Percentiles rank a stretch among this genome's conserved stretches.
Evolutionary conservation across 2,329 filamentous ascomycete species (phyloP).

Genomic region (Cercospora sojina): DNA sequence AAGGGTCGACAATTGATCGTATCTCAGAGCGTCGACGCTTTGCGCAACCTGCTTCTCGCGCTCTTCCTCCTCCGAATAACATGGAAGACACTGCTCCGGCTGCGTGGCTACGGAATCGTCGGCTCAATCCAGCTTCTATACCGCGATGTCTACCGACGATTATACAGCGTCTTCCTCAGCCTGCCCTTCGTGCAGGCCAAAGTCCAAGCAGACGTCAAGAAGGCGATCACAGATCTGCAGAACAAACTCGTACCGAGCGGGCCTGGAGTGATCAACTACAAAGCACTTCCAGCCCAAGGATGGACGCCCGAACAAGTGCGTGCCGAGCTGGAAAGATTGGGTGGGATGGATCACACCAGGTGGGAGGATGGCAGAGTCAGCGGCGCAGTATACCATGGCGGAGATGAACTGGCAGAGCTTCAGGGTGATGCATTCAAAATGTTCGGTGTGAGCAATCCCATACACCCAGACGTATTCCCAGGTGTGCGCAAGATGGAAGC

Average conservation of each 20-base stretch:
- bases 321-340: conserved; percentile 74
- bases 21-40: conserved; percentile 32
- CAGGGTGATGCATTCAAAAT: conserved; percentile 91
- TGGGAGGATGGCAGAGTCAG: conserved; percentile 97
- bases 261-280: conserved; percentile 69
- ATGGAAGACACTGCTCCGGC: conserved; percentile 75
- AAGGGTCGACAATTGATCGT: conserved; percentile 30
- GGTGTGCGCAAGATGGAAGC: conserved; percentile 99
- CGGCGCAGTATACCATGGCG: conserved; percentile 94
- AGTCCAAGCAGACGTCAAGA: conserved; percentile 79
- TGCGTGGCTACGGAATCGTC: conserved; percentile 83
- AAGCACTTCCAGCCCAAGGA: conserved; percentile 77
- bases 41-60: conserved; percentile 85
- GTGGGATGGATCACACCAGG: conserved; percentile 84
- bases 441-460: conserved; percentile 93
- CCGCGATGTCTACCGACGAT: conserved; percentile 65
- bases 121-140: conserved; percentile 77
- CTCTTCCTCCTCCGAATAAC: conserved; percentile 83
- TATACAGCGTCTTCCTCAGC: conserved; percentile 82
- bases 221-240: conserved; percentile 77
- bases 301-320: conserved; percentile 76
- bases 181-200: conserved; percentile 82
- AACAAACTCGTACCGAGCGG: conserved; percentile 75
- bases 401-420: conserved; percentile 73
- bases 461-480: conserved; percentile 97